Evolutionary conservation across 2,329 filamentous ascomycete genomes (phyloP), one percentile per base, ranked within the genome.

Genomic region (Botrytis porri): DNA sequence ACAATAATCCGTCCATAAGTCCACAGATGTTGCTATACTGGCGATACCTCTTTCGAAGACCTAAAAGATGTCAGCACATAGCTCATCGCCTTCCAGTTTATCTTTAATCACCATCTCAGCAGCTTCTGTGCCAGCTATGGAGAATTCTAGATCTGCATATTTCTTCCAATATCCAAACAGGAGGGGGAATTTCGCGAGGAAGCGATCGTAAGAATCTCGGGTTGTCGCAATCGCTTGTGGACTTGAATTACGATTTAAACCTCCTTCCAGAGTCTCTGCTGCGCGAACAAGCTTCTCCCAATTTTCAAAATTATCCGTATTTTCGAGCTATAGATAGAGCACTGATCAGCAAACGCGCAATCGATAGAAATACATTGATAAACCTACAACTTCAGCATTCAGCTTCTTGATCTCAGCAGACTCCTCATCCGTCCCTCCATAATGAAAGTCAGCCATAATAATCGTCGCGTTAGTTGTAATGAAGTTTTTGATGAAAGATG

Each of bases 81-180:
- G 14, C 25, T 41, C 69, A 54, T 51, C 69, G 32, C 48, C 41
- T 14, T 48, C 39, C 63, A 29, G 32, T 60, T 64, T 70, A 72
- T 59, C 62, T 43, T 59, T 70, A 51, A 70, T 88, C 82, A 97
- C 94, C 92, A 98, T 97, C 83, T 98, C 96, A 71, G 96, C 96
- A 61, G 95, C 95, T 85, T 99, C 96, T 8, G 96, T 97, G 29
- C 96, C 96, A 7, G 94, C 94, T 77, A 99, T 97, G 69, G 94
- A 94, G 84, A 99, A 99, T 81, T 99, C 96, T 76, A 97, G 87
- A 80, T 98, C 95, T 80, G 96, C 96, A 87, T 98, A 99, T 82
- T 98, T 98, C 86, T 98, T 98, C 96, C 96, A 99, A 85, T 98
- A 99, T 70, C 95, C 96, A 80, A 98, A 99, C 57, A 98, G 89